phyloP scores from a whole-genome alignment of 2,329 filamentous ascomycete species.

The Graphilbum fragrans region DNA sequence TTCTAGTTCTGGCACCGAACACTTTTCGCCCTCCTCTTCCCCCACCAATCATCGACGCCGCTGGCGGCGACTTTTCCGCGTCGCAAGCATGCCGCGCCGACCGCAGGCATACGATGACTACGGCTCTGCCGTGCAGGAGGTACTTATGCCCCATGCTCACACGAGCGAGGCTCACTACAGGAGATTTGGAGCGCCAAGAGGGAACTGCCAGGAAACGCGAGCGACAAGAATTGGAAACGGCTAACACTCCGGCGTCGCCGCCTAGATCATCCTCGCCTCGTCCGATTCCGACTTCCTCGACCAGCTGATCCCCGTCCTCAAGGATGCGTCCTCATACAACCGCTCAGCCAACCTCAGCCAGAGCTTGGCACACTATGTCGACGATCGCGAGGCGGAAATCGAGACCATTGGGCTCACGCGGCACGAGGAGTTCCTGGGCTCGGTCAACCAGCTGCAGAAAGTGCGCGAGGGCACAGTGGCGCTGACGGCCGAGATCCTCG shows the following conservation, averaged over 20 bases:
- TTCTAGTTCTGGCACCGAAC: too few relatives aligned
- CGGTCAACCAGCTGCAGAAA: conserved; percentile 84
- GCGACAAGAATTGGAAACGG: not conserved
- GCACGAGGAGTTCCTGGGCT: conserved; percentile 90
- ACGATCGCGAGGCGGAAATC: conserved; percentile 80
- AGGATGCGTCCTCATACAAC: conserved; percentile 71
- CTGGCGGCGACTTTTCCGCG: too few relatives aligned
- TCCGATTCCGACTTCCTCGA: conserved; percentile 92
- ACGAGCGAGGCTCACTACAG: not conserved
- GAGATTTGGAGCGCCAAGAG: too few relatives aligned
- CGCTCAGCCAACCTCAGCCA: conserved; percentile 63
- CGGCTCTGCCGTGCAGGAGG: conserved; percentile 14
- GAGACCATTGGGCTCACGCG: conserved; percentile 91
- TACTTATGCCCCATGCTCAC: conserved; percentile 1
- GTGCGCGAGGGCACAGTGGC: conserved; percentile 84
- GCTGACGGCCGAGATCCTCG: conserved; percentile 80
- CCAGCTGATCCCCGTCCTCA: conserved; percentile 86
- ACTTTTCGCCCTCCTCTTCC: too few relatives aligned
- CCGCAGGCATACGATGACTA: conserved; percentile 16
- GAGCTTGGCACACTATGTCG: conserved; percentile 68
- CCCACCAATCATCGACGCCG: too few relatives aligned
- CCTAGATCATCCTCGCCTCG: conserved; percentile 80
- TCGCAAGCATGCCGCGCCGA: conserved; percentile 13
- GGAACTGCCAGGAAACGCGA: too few relatives aligned
- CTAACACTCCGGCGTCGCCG: not conserved